Evolutionary conservation across 768 basidiomycete genomes (phyloP), one percentile per base, ranked within the genome.

Genomic region (Collybiopsis confluens): DNA sequence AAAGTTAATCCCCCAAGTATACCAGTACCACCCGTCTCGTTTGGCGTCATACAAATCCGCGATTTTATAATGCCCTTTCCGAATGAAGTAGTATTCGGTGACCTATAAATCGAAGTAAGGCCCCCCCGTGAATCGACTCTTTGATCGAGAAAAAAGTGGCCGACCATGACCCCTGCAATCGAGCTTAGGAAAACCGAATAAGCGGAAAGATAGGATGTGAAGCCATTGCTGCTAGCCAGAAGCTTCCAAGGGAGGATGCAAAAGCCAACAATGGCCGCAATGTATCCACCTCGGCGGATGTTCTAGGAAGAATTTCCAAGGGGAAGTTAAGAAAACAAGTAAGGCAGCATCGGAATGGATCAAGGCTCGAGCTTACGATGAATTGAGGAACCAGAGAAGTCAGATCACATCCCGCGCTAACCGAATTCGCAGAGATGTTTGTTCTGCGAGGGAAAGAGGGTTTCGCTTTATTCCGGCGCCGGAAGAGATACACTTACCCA

Each of bases 171-270:
- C 9, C 88, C 87, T 27, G 84, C 85, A 61, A 93, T 87, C 23
- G 88, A 90, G 46, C 85, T 86, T 42, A 89, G 71, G 74, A 87
- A 92, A 52, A 89, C 89, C 10, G 85, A 85, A 67, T 90, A 92
- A 2, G 88, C 86, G 2, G 86, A 87, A 23, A 92, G 79, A 67
- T 92, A 92, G 28, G 86, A 86, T 3, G 87, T 85, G 68, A 92
- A 92, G 56, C 72, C 78, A 63, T 84, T 90, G 67, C 83, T 86
- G 56, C 74, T 81, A 65, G 85, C 82, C 59, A 89, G 74, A 33
- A 90, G 70, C 60, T 87, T 86, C 88, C 88, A 90, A 1, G 86
- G 88, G 35, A 83, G 78, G 73, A 89, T 89, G 67, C 75, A 80
- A 28, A 91, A 62, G 4, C 90, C 90, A 37, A 90, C 83, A 44